A percentile compares a stretch with the other conserved stretches of the same genome.
Evolutionary conservation across 768 basidiomycete species (phyloP).

Genomic region (Amanita rimosa): DNA sequence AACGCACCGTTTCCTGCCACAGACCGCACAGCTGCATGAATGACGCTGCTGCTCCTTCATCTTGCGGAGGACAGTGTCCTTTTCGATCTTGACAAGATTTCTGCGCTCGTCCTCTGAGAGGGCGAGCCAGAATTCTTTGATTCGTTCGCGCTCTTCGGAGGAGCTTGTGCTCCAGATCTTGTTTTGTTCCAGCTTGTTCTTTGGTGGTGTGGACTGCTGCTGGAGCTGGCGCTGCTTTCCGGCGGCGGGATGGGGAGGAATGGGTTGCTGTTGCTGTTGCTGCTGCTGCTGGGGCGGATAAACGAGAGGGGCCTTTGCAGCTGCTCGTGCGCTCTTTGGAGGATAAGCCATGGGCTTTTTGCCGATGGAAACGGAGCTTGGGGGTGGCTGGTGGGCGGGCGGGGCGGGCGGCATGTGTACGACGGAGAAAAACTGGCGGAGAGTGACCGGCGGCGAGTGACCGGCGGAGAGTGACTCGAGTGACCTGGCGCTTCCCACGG

Average conservation of each 20-base stretch:
- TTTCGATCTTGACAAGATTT: constrained; percentile 93
- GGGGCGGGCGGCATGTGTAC: constrained; percentile 18
- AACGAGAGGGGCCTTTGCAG: constrained; percentile 34
- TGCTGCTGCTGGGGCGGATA: constrained; percentile 27
- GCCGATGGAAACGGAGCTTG: constrained; percentile 77
- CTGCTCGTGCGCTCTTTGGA: constrained; percentile 32
- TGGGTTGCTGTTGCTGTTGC: constrained; percentile 13
- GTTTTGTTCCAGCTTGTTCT: constrained; percentile 30
- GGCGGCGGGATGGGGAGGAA: constrained; percentile 32
- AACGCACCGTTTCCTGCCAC: constrained; percentile 90
- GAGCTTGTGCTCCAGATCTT: constrained; percentile 96
- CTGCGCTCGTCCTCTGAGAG: constrained; percentile 87
- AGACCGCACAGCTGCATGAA: constrained; percentile 90
- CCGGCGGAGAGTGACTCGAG: neutral
- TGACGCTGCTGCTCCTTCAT: constrained; percentile 99
- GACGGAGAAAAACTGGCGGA: neutral
- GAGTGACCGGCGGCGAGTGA: neutral
- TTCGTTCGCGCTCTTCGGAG: constrained; percentile 89
- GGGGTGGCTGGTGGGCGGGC: constrained; percentile 31
- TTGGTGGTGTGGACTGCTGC: constrained; percentile 21
- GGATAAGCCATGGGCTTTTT: constrained; percentile 87
- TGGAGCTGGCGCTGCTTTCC: constrained; percentile 28
- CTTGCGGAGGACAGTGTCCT: constrained; percentile 93
- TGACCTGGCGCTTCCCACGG: too few relatives aligned
- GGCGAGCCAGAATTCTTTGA: constrained; percentile 96